A percentile compares a stretch with the other conserved stretches of the same genome.
Conservation (phyloP, 352 stramenopile genomes). For the Pythium scleroteichum region DNA sequence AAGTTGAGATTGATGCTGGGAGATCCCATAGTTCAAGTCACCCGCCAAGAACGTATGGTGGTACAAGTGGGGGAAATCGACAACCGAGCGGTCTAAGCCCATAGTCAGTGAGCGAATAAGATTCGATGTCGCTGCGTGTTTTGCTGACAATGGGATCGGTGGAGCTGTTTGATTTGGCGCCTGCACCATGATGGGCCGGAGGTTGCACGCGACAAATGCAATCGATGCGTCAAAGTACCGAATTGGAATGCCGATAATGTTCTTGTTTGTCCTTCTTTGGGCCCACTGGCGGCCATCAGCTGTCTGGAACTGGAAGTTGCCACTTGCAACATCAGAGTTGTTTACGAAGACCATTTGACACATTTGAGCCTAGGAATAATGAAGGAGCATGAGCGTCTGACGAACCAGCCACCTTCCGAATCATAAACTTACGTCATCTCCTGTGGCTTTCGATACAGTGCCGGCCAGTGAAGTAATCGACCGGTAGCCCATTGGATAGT, state of each 20-base stretch:
- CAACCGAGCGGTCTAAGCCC: slow-evolving; percentile 63
- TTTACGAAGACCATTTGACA: slow-evolving; percentile 88
- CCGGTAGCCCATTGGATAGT: slow-evolving; percentile 73
- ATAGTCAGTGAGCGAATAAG: slow-evolving; percentile 80
- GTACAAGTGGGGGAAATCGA: slow-evolving; percentile 83
- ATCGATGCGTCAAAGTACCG: slow-evolving; percentile 83
- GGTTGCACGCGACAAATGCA: slow-evolving; percentile 80
- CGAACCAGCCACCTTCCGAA: neutral
- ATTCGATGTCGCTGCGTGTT: slow-evolving; percentile 57
- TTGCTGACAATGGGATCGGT: slow-evolving; percentile 37
- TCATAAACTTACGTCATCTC: slow-evolving; percentile 57
- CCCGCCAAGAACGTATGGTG: slow-evolving; percentile 81
- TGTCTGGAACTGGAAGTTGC: slow-evolving; percentile 73
- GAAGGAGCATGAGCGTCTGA: neutral
- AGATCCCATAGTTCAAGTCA: slow-evolving; percentile 79
- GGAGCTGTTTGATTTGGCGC: slow-evolving; percentile 26
- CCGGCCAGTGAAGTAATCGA: slow-evolving; percentile 77
- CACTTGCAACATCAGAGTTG: slow-evolving; percentile 73
- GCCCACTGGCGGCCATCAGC: slow-evolving; percentile 66
- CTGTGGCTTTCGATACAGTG: slow-evolving; percentile 42
- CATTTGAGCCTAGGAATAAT: slow-evolving; percentile 43
- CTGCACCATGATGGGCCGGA: slow-evolving; percentile 35
- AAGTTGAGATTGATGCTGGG: slow-evolving; percentile 40
- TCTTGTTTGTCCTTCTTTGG: slow-evolving; percentile 69
- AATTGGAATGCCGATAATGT: slow-evolving; percentile 75